Evolutionary conservation across 768 basidiomycete genomes (phyloP).

Genomic region (Tylopilus rubrobrunneus): DNA sequence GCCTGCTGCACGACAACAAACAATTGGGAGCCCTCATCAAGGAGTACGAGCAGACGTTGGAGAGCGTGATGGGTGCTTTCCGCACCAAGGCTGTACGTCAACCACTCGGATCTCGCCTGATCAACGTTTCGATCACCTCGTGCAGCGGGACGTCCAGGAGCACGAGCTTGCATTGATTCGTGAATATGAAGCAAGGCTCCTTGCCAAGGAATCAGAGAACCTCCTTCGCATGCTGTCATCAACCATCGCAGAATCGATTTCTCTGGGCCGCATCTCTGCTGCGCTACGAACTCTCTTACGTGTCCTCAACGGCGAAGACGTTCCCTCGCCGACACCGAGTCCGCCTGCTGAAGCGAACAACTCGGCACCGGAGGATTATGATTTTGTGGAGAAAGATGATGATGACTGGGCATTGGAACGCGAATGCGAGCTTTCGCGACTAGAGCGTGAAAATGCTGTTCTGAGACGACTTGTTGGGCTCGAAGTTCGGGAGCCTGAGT

Average conservation of each 20-base stretch:
- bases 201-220: constrained; percentile 67
- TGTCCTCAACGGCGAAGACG: constrained; percentile 63
- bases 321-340: constrained; percentile 8
- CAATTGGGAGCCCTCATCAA: constrained; percentile 87
- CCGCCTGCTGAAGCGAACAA: constrained; percentile 4
- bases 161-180: constrained; percentile 85
- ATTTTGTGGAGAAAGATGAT: constrained; percentile 41
- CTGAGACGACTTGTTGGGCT: constrained; percentile 69
- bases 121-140: background rate
- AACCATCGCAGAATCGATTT: constrained; percentile 63
- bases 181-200: constrained; percentile 86
- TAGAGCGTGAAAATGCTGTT: constrained; percentile 85
- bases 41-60: constrained; percentile 95
- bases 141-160: constrained; percentile 87
- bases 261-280: constrained; percentile 66
- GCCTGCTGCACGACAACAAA: constrained; percentile 90
- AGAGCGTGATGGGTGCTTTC: constrained; percentile 90
- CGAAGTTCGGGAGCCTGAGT: constrained; percentile 26
- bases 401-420: constrained; percentile 79
- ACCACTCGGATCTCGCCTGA: background rate
- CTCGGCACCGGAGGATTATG: constrained; percentile 5
- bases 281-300: constrained; percentile 69
- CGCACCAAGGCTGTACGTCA: constrained; percentile 81
- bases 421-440: constrained; percentile 83
- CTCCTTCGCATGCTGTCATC: constrained; percentile 53